These are phyloP conservation scores for Raffaelea albimanens DNA, from an alignment of 2,329 filamentous ascomycete species.

Conservation along the genomic window DNA sequence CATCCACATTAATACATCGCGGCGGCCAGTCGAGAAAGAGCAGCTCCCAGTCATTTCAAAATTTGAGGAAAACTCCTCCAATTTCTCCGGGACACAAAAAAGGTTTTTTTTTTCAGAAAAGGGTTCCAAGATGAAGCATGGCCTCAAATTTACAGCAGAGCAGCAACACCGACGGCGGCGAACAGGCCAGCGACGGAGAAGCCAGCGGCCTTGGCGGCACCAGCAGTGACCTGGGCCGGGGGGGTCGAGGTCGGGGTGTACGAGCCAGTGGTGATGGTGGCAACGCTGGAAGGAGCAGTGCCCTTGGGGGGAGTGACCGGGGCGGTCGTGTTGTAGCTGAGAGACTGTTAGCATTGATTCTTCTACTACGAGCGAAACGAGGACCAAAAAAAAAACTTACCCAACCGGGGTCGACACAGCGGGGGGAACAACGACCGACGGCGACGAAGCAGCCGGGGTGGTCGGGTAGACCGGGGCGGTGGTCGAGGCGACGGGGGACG, in stretches of 20 bases:
- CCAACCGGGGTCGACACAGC: background rate
- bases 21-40: background rate
- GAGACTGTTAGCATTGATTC: slow-evolving; percentile 10
- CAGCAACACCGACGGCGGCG: slow-evolving; percentile 50
- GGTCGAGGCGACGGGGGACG: slow-evolving; percentile 38
- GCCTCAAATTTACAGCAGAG: slow-evolving; percentile 43
- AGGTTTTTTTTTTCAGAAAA: too few species aligned
- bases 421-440: slow-evolving; percentile 32
- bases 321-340: slow-evolving; percentile 19
- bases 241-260: slow-evolving; percentile 30
- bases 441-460: slow-evolving; percentile 19
- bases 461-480: slow-evolving; percentile 36
- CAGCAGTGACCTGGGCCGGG: slow-evolving; percentile 36
- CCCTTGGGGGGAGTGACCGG: background rate
- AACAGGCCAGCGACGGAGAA: slow-evolving; percentile 51
- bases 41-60: background rate
- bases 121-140: background rate
- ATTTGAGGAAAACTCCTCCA: background rate
- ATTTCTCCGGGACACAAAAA: slow-evolving; percentile 5
- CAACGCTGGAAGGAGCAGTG: slow-evolving; percentile 19
- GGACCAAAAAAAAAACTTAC: slow-evolving; percentile 24
- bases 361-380: background rate
- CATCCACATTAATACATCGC: background rate
- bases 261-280: slow-evolving; percentile 22
- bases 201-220: slow-evolving; percentile 46